Evolutionary conservation across 2,329 filamentous ascomycete species (phyloP).

Genomic region (Clarireedia homoeocarpa): DNA sequence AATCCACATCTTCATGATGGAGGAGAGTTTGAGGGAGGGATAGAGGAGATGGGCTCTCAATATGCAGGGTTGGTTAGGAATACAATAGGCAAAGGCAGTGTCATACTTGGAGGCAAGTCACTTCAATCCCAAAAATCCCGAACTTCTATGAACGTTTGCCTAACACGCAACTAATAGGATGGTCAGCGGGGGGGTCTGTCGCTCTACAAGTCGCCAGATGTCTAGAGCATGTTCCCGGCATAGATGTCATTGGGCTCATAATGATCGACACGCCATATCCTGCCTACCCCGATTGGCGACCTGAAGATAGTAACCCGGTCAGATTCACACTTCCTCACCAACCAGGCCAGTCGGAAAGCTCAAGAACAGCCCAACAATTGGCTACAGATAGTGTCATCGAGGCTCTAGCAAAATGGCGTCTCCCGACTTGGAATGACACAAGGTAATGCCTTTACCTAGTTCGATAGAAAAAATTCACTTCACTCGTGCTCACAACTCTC

Average conservation of each 20-base stretch:
- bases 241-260: not conserved
- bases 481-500: not conserved
- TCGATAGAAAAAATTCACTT: too few relatives aligned
- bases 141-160: not conserved
- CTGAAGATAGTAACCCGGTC: not conserved
- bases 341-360: not conserved
- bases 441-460: too few relatives aligned
- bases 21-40: not conserved
- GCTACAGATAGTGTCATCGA: not conserved
- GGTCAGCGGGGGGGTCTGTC: not conserved
- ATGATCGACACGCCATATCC: not conserved
- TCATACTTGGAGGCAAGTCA: not conserved
- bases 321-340: not conserved
- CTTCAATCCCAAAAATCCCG: not conserved
- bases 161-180: too few relatives aligned
- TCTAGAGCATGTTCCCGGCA: not conserved
- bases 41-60: not conserved
- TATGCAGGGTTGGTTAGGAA: not conserved
- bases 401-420: not conserved
- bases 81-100: not conserved
- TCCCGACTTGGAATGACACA: constrained; percentile 2
- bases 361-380: not conserved
- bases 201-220: constrained; percentile 1
- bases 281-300: constrained; percentile 1
- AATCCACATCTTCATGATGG: constrained; percentile 1